A percentile compares a stretch with the other conserved stretches of the same genome.
phyloP scores from a whole-genome alignment of 768 basidiomycete genomes.

The Rhizopogon salebrosus region DNA sequence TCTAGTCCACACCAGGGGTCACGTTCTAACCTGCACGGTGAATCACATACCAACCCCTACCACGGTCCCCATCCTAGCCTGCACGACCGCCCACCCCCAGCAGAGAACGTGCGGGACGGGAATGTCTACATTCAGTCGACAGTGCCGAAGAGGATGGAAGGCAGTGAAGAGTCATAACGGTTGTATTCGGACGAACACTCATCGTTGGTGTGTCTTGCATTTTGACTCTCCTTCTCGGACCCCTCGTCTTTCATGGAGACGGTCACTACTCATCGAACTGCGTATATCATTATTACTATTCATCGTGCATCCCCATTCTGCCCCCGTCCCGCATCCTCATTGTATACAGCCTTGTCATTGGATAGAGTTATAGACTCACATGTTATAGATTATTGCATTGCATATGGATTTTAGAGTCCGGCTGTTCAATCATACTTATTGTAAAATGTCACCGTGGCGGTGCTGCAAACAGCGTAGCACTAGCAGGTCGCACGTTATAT shows the following conservation, averaged over 20 bases:
- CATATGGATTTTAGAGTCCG: too few relatives aligned
- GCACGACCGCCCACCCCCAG: background rate
- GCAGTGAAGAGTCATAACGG: background rate
- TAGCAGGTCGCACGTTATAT: too few relatives aligned
- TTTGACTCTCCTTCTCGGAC: background rate
- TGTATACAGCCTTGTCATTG: too few relatives aligned
- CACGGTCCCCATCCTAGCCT: background rate
- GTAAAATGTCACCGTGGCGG: too few relatives aligned
- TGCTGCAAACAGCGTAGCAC: too few relatives aligned
- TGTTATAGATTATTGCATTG: too few relatives aligned
- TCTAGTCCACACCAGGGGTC: background rate
- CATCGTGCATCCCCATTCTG: background rate
- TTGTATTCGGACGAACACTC: too few relatives aligned
- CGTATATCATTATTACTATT: background rate
- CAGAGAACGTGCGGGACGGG: background rate
- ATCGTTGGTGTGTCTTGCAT: background rate
- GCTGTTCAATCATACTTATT: too few relatives aligned
- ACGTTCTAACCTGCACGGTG: background rate
- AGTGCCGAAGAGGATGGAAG: background rate
- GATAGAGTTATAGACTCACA: too few relatives aligned
- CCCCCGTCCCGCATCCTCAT: background rate
- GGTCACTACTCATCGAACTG: background rate
- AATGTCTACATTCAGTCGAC: background rate
- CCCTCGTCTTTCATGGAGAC: background rate
- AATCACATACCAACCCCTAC: background rate